Evolutionary conservation across 768 basidiomycete genomes (phyloP).

Genomic region (Boletus rufocinnamomeus): DNA sequence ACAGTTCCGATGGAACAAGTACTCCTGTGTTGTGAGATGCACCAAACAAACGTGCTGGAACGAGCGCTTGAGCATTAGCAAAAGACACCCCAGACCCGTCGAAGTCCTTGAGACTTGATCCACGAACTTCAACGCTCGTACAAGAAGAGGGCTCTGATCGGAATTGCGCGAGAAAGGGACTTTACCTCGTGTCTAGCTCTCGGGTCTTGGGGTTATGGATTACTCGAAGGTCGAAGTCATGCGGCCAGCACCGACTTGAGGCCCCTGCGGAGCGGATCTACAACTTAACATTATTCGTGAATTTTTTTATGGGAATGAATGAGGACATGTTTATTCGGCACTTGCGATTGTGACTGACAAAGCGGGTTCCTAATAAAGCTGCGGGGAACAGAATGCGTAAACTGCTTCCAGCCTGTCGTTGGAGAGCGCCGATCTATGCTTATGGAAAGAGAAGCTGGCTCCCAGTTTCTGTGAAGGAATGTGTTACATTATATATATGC

Average conservation of each 20-base stretch:
- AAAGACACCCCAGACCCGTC: constrained; percentile 1
- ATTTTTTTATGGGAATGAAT: too few relatives aligned
- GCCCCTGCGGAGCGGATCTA: background rate
- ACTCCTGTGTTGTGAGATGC: too few relatives aligned
- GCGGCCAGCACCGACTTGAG: background rate
- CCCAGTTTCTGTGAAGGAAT: background rate
- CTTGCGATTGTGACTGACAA: background rate
- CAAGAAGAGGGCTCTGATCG: background rate
- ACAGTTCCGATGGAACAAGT: too few relatives aligned
- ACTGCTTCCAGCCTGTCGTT: background rate
- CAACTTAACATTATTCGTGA: too few relatives aligned
- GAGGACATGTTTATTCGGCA: background rate
- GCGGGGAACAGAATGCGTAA: background rate
- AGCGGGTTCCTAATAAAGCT: too few relatives aligned
- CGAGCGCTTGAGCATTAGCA: background rate
- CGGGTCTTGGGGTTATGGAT: background rate
- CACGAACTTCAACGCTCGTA: background rate
- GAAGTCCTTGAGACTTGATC: background rate
- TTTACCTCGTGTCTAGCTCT: background rate
- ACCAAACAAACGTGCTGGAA: background rate
- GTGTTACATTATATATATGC: too few relatives aligned
- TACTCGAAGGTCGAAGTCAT: background rate
- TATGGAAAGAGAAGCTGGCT: background rate
- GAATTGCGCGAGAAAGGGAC: background rate
- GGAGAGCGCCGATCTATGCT: background rate